Conservation (phyloP, 306 rosid species). For the Arachis stenosperma region DNA sequence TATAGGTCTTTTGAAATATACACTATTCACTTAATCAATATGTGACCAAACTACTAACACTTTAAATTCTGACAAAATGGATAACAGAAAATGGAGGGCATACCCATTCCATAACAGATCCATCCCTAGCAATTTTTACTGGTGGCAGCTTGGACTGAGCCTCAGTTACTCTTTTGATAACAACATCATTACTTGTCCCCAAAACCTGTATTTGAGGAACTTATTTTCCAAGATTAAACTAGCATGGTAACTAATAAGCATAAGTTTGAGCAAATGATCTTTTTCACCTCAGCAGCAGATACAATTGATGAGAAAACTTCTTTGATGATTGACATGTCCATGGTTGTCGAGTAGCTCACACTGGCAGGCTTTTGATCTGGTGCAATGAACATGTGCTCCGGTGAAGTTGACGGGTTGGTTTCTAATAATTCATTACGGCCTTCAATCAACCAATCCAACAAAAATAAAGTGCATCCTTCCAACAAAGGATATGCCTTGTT, state of each 20-base stretch:
- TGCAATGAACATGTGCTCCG: constrained; percentile 92
- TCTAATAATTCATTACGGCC: constrained; percentile 77
- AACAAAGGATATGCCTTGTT: constrained; percentile 91
- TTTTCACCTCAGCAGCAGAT: constrained; percentile 81
- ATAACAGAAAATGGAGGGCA: constrained; percentile 20
- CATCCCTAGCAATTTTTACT: constrained; percentile 77
- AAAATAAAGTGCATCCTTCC: constrained; percentile 90
- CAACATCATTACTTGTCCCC: constrained; percentile 68
- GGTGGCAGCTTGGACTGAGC: constrained; percentile 78
- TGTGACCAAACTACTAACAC: too few relatives aligned
- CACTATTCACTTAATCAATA: too few relatives aligned
- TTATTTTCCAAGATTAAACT: constrained; percentile 18
- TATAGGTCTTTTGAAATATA: too few relatives aligned
- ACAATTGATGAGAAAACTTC: constrained; percentile 76
- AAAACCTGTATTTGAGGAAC: constrained; percentile 58
- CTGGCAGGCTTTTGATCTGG: constrained; percentile 87
- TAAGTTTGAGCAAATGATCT: constrained; percentile 28
- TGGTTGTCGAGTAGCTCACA: constrained; percentile 95
- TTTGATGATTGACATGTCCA: constrained; percentile 87
- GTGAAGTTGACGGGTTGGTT: constrained; percentile 98
- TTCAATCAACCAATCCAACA: constrained; percentile 97
- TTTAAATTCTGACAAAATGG: not conserved
- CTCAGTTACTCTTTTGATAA: constrained; percentile 55
- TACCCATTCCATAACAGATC: constrained; percentile 97
- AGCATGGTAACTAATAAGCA: constrained; percentile 11